Base-by-base conservation (phyloP, 495 filamentous ascomycete species). In the Gamarada debralockiae region DNA sequence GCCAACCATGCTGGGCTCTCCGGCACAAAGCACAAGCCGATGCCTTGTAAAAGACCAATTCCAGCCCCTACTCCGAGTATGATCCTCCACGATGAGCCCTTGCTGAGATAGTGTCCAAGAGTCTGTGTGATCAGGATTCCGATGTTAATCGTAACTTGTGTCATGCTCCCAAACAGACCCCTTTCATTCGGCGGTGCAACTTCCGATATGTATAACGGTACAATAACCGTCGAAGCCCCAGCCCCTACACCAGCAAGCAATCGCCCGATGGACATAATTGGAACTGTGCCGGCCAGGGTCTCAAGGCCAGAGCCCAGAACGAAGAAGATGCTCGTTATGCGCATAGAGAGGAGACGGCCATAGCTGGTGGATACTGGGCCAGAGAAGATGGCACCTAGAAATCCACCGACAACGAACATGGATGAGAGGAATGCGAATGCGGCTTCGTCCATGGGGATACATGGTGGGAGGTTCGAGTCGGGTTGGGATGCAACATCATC, bases 151-250 rank as follows among this genome's bases (percentile, higher is more conserved):
- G 89, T 91, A 56, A 98, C 77, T 62, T 98, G 93, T 3, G 93
- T 98, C 60, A 95, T 84, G 14, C 86, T 84, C 7, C 95, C 93
- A 63, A 96, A 96, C 52, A 91, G 81, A 1, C 95, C 95, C 37
- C 85, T 84, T 44, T 86, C 78, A 3, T 70, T 70, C 0, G 86
- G 87, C 14, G 92, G 93, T 0, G 91, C 86, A 15, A 95, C 76
- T 66, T 98, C 95, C 15, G 89, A 90, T 52, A 98, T 87, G 68
- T 92, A 97, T 25, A 97, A 81, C n/a, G 93, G 93, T 0, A 93
- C 89, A n/a, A 95, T 86, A 20, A 97, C 93, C 8, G 91, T 87
- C 7, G 89, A 79, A 5, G 90, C 86, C 6, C 95, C 93, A 7
- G 91, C 87, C 5, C 87, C 93, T 2, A 96, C 57, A 6, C 93